Base-by-base conservation (phyloP, 2,329 filamentous ascomycete genomes). In the Lasiodiplodia gonubiensis region DNA sequence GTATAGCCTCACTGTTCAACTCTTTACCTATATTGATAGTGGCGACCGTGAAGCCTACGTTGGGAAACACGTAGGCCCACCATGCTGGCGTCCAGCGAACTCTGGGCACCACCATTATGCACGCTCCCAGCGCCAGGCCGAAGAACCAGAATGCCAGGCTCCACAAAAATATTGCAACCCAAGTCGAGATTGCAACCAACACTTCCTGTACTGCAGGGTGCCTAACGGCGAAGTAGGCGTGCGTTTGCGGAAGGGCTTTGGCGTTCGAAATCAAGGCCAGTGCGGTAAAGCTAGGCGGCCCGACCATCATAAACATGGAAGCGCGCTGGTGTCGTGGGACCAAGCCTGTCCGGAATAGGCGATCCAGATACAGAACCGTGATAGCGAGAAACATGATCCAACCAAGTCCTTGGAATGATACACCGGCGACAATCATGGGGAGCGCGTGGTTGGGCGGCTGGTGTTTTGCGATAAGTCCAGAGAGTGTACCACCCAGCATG, bases 251-350 rank as follows among this genome's bases (percentile, higher is more conserved):
- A 0, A 89, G 75, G 10, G 84, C 83, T 54, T 85, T 82, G 0
- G 89, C 84, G 84, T 92, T 89, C 53, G 89, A 89, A 42, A 92
- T 86, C 42, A 92, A 81, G 0, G 90, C 90, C 18, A 92, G 80
- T 2, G 86, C 87, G 0, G 90, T 92, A 80, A 92, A 92, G 1
- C 88, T 85, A 0, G 90, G 89, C 1, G 90, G 90, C 0, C 90
- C 90, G 23, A 92, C 90, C 68, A 88, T 89, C 80, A 92, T 92
- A 80, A 91, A 92, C 75, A 92, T 86, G 0, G 87, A 90, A 0
- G 90, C 88, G 64, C 90, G 82, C 69, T 89, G 87, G 72, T 90
- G 87, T 4, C 86, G 82, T 70, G 81, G 78, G 0, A 90, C 89
- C 14, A 92, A 83, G 1, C 90, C 86, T 1, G 84, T 82, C 70